Percentiles rank a stretch among this genome's conserved stretches.
Conservation (phyloP, 2,329 filamentous ascomycete species). For the Fusarium subtropicale region DNA sequence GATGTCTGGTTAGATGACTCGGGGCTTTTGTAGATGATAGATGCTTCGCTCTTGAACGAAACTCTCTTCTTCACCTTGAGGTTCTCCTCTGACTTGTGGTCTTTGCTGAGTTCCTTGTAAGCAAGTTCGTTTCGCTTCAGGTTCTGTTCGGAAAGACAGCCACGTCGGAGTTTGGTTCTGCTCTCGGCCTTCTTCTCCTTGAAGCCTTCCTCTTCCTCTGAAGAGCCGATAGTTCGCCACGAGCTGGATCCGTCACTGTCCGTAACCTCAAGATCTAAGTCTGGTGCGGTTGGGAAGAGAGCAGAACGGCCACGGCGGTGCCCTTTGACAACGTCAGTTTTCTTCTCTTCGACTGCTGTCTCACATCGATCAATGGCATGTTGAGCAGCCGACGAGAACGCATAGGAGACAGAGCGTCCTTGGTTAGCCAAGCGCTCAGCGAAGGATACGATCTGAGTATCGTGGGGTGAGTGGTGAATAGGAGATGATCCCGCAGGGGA, state of each 20-base stretch:
- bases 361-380: slow-evolving; percentile 24
- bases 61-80: not conserved
- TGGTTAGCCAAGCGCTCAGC: slow-evolving; percentile 13
- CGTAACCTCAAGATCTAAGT: not conserved
- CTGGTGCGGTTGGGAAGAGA: not conserved
- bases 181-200: slow-evolving; percentile 4
- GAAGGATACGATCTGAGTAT: slow-evolving; percentile 10
- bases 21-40: not conserved
- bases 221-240: slow-evolving; percentile 11
- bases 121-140: slow-evolving; percentile 22
- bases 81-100: not conserved
- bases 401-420: not conserved
- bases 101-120: not conserved
- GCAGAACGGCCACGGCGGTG: slow-evolving; percentile 16
- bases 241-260: slow-evolving; percentile 19
- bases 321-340: not conserved
- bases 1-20: not conserved
- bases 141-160: slow-evolving; percentile 24
- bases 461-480: slow-evolving; percentile 2
- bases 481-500: slow-evolving; percentile 19
- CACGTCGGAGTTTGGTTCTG: not conserved
- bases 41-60: slow-evolving; percentile 17
- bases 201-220: slow-evolving; percentile 11
- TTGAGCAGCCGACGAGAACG: slow-evolving; percentile 17
- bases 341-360: slow-evolving; percentile 7